phyloP scores from a whole-genome alignment of 2,329 filamentous ascomycete species.

The Aspergillus novofumigatus region DNA sequence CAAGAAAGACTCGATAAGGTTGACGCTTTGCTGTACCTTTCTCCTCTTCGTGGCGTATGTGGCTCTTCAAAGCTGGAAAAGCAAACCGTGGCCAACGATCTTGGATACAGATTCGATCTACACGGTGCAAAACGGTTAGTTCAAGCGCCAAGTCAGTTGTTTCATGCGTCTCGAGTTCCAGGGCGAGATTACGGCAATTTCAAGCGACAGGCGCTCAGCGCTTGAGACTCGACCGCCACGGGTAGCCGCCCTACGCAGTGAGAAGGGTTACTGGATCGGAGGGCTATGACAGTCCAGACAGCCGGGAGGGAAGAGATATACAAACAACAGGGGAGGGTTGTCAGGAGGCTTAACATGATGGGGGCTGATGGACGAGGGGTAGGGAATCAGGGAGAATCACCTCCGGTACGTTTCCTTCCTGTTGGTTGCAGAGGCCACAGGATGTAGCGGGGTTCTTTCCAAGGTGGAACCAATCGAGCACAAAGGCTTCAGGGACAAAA shows the following conservation, averaged over 20 bases:
- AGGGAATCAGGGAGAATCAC: neutral
- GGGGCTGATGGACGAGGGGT: neutral
- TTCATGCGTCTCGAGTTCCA: neutral
- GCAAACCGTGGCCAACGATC: neutral
- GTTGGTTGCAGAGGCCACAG: neutral
- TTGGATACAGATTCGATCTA: neutral
- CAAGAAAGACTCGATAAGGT: neutral
- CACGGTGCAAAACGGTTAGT: neutral
- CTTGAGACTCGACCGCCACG: slow-evolving; percentile 4
- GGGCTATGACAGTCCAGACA: neutral
- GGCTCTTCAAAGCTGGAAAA: neutral
- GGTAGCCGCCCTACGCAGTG: slow-evolving; percentile 17
- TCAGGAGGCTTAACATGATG: neutral
- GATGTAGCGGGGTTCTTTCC: neutral
- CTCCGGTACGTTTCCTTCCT: neutral
- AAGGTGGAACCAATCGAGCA: neutral
- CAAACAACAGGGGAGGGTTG: neutral
- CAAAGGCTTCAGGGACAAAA: neutral
- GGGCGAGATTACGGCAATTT: neutral
- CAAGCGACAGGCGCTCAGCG: neutral
- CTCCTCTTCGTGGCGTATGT: neutral
- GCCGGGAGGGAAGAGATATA: neutral
- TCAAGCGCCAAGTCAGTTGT: neutral
- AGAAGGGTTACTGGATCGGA: slow-evolving; percentile 15
- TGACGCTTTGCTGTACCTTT: neutral